phyloP scores from a whole-genome alignment of 164 flowering plant genomes.

The Vitis vinifera region ASM3070453v1 NC_081808.1:760001-760500 shows the following conservation, averaged over 20 bases:
- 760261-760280: constrained; percentile 23
- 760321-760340: constrained; percentile 23
- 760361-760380: constrained; percentile 26
- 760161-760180: background rate
- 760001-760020: too few species aligned
- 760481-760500: constrained; percentile 30
- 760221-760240: constrained; percentile 24
- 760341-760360: constrained; percentile 24
- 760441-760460: constrained; percentile 12
- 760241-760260: constrained; percentile 20
- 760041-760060: too few species aligned
- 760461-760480: constrained; percentile 22
- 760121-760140: too few species aligned
- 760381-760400: constrained; percentile 11
- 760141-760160: background rate
- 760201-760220: constrained; percentile 12
- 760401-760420: constrained; percentile 18
- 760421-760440: constrained; percentile 1
- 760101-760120: too few species aligned
- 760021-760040: too few species aligned
- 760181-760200: constrained; percentile 10
- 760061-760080: too few species aligned
- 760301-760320: constrained; percentile 27
- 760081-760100: too few species aligned
- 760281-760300: constrained; percentile 32